A percentile compares a stretch with the other conserved stretches of the same genome.
Evolutionary conservation across 805 yeast species (phyloP).

Genomic region (Limtongia smithiae): DNA sequence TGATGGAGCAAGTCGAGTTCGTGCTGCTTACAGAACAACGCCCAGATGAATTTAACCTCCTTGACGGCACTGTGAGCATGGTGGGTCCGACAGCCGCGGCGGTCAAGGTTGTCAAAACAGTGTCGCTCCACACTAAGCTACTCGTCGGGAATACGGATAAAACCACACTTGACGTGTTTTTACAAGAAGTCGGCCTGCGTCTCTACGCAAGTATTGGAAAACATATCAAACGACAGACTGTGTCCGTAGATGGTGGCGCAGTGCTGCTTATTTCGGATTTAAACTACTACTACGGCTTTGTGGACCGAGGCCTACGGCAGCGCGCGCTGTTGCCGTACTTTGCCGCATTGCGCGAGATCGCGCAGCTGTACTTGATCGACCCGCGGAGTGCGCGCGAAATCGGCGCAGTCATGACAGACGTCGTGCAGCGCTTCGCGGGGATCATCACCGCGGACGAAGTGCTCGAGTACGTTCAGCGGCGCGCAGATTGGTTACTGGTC

Average conservation of each 20-base stretch:
- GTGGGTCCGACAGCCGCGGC: conserved; percentile 65
- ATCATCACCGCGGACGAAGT: conserved; percentile 89
- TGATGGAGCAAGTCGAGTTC: conserved; percentile 74
- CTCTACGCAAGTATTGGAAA: conserved; percentile 74
- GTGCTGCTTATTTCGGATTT: conserved; percentile 61
- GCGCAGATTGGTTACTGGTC: conserved; percentile 81
- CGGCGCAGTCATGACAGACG: conserved; percentile 77
- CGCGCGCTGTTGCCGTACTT: conserved; percentile 61
- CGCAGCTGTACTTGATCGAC: conserved; percentile 73
- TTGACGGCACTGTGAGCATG: conserved; percentile 26
- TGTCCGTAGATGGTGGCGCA: conserved; percentile 75
- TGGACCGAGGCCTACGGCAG: conserved; percentile 50
- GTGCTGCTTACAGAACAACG: conserved; percentile 51
- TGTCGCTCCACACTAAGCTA: conserved; percentile 68
- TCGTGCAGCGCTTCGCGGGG: conserved; percentile 74
- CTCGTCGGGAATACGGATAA: conserved; percentile 81
- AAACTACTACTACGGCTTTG: conserved; percentile 72
- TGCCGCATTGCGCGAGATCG: conserved; percentile 77
- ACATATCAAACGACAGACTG: conserved; percentile 64
- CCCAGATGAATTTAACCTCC: conserved; percentile 20
- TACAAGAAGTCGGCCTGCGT: conserved; percentile 88
- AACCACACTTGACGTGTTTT: conserved; percentile 83
- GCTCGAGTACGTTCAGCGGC: conserved; percentile 82
- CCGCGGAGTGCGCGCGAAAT: conserved; percentile 74
- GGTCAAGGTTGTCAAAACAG: conserved; percentile 52